Evolutionary conservation across 805 yeast species (phyloP).

Genomic region (Saccharomyces cerevisiae): DNA sequence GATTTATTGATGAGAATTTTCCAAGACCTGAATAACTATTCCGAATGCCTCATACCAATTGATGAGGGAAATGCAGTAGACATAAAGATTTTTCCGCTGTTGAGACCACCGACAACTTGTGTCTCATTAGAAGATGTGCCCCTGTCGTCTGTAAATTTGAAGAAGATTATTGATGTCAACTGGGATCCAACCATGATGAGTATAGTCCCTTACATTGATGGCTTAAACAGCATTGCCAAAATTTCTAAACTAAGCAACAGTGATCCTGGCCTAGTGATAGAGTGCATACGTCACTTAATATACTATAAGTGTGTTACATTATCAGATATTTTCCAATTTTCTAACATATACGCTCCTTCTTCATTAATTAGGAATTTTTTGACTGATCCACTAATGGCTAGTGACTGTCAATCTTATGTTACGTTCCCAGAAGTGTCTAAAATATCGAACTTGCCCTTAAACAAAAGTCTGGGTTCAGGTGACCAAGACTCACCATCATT

Average conservation of each 20-base stretch:
- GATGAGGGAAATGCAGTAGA: constrained; percentile 86
- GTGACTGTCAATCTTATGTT: constrained; percentile 81
- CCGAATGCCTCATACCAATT: constrained; percentile 91
- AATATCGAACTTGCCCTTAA: constrained; percentile 28
- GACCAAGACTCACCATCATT: constrained; percentile 8
- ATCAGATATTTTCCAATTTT: constrained; percentile 81
- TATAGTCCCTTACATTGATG: constrained; percentile 78
- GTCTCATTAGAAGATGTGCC: constrained; percentile 84
- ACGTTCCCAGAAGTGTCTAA: constrained; percentile 34
- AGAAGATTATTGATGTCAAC: constrained; percentile 68
- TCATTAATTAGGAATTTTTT: constrained; percentile 64
- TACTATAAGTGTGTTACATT: constrained; percentile 81
- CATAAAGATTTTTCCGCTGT: constrained; percentile 86
- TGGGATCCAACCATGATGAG: constrained; percentile 97
- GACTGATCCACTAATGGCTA: constrained; percentile 54
- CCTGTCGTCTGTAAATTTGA: constrained; percentile 71
- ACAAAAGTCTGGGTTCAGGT: constrained; percentile 5
- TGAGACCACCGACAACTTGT: constrained; percentile 71
- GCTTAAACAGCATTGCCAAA: constrained; percentile 70
- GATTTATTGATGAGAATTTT: constrained; percentile 81
- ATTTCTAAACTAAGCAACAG: constrained; percentile 78
- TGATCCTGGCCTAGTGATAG: constrained; percentile 66
- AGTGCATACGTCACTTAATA: constrained; percentile 83
- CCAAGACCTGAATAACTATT: constrained; percentile 89
- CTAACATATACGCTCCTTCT: constrained; percentile 83